These are phyloP conservation scores for Daldinia concentrica DNA, from an alignment of 495 filamentous ascomycete species.

Conservation along the genomic window DNA sequence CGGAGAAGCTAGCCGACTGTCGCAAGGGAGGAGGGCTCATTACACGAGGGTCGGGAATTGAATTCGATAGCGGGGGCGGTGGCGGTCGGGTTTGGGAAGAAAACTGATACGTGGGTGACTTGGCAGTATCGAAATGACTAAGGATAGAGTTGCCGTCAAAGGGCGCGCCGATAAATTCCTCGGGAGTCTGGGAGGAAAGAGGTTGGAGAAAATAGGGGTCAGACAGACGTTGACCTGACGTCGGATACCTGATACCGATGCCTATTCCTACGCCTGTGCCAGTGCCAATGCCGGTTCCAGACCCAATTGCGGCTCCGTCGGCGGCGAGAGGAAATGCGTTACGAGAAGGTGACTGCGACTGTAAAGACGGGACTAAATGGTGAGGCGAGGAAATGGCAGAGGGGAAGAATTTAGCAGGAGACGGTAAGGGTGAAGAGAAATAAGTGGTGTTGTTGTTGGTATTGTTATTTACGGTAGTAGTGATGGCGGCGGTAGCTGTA, in stretches of 20 bases:
- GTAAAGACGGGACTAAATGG: slow-evolving; percentile 57
- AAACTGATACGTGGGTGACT: slow-evolving; percentile 53
- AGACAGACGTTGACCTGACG: slow-evolving; percentile 49
- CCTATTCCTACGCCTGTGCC: slow-evolving; percentile 33
- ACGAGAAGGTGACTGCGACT: slow-evolving; percentile 25
- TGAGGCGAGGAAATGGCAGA: slow-evolving; percentile 56
- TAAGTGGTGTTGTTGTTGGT: slow-evolving; percentile 39
- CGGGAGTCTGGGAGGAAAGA: slow-evolving; percentile 69
- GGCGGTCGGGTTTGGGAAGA: slow-evolving; percentile 58
- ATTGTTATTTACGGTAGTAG: slow-evolving; percentile 9
- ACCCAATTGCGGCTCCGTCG: slow-evolving; percentile 35
- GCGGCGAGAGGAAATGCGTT: slow-evolving; percentile 30
- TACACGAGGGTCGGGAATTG: slow-evolving; percentile 64
- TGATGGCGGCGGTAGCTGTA: not conserved
- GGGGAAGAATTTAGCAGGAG: slow-evolving; percentile 47
- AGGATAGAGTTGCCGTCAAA: slow-evolving; percentile 76
- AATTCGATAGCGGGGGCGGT: slow-evolving; percentile 64
- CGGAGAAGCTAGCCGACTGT: slow-evolving; percentile 83
- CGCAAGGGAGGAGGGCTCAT: slow-evolving; percentile 71
- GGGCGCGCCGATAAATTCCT: slow-evolving; percentile 75
- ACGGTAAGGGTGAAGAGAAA: slow-evolving; percentile 48
- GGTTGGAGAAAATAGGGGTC: slow-evolving; percentile 56
- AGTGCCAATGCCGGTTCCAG: slow-evolving; percentile 31
- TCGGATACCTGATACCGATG: slow-evolving; percentile 50
- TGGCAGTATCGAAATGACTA: slow-evolving; percentile 70